These are phyloP conservation scores for Komagataella pastoris DNA, from an alignment of 805 yeast genomes.

Conservation along the genomic window DNA sequence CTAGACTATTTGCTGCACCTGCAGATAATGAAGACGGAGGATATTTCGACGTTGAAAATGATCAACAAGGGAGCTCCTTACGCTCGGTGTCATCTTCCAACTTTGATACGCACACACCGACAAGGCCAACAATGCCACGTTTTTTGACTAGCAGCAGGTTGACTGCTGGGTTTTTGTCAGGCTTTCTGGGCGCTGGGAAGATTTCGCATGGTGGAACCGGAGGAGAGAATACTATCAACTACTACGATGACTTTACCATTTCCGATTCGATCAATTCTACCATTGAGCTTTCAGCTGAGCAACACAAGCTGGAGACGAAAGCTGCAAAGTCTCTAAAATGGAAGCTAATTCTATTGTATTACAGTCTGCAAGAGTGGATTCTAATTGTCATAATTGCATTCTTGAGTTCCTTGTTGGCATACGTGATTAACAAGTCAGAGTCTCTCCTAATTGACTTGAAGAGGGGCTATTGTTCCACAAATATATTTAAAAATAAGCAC, in stretches of 20 bases:
- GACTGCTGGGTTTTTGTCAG: not conserved
- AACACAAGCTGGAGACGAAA: constrained; percentile 21
- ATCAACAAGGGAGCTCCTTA: not conserved
- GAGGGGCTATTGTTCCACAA: constrained; percentile 33
- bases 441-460: constrained; percentile 33
- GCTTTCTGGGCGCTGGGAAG: not conserved
- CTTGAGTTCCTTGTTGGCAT: constrained; percentile 35
- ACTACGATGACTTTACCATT: constrained; percentile 48
- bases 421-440: constrained; percentile 32
- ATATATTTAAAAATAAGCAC: constrained; percentile 28
- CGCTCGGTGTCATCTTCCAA: not conserved
- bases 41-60: not conserved
- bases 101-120: not conserved
- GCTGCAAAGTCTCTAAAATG: constrained; percentile 5
- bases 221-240: constrained; percentile 10
- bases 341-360: constrained; percentile 14
- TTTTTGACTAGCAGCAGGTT: not conserved
- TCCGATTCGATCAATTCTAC: constrained; percentile 46
- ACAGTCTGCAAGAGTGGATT: constrained; percentile 33
- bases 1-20: not conserved
- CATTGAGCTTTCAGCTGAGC: constrained; percentile 26
- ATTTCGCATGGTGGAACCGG: not conserved
- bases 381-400: constrained; percentile 31
- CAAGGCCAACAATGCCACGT: not conserved
- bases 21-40: not conserved